A percentile compares a stretch with the other conserved stretches of the same genome.
phyloP scores from a whole-genome alignment of 352 stramenopile species.

The Pythium periplocum region DNA sequence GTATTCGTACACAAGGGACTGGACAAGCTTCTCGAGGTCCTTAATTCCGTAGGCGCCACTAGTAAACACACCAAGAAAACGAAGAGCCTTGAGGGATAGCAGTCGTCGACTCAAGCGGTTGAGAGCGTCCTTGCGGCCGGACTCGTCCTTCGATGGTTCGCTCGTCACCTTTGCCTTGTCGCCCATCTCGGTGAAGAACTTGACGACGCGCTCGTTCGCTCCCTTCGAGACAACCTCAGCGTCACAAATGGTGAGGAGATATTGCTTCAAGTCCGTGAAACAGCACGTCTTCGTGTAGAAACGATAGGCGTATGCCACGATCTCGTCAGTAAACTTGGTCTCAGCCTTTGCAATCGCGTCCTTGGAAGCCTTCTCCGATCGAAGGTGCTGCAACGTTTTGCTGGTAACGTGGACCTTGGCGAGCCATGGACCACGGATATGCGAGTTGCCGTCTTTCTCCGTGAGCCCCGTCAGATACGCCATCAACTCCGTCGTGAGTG shows the following conservation, averaged over 20 bases:
- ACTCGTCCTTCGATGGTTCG: conserved; percentile 15
- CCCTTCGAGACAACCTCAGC: conserved; percentile 24
- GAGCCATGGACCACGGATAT: conserved; percentile 64
- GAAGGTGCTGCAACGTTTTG: conserved; percentile 39
- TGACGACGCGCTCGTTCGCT: conserved; percentile 35
- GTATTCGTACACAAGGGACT: conserved; percentile 61
- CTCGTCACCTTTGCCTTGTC: conserved; percentile 8
- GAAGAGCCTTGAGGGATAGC: conserved; percentile 62
- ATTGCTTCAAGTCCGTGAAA: conserved; percentile 84
- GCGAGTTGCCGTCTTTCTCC: conserved; percentile 35
- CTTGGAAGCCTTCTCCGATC: conserved; percentile 4
- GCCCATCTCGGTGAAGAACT: conserved; percentile 27
- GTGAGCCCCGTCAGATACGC: conserved; percentile 42
- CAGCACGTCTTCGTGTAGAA: conserved; percentile 83
- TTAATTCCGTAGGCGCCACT: conserved; percentile 8
- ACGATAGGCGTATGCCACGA: conserved; percentile 53
- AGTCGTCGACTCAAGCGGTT: conserved; percentile 46
- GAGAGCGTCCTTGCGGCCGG: conserved; percentile 38
- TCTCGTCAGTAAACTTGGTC: conserved; percentile 32
- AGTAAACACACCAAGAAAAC: conserved; percentile 57
- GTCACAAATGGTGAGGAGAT: conserved; percentile 35
- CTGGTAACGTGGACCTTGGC: conserved; percentile 50
- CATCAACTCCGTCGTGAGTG: conserved; percentile 25
- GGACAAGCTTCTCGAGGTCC: conserved; percentile 33
- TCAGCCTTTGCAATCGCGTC: conserved; percentile 27